Conservation (phyloP, 305 asterid genomes). For the Solanum hybrid region DNA sequence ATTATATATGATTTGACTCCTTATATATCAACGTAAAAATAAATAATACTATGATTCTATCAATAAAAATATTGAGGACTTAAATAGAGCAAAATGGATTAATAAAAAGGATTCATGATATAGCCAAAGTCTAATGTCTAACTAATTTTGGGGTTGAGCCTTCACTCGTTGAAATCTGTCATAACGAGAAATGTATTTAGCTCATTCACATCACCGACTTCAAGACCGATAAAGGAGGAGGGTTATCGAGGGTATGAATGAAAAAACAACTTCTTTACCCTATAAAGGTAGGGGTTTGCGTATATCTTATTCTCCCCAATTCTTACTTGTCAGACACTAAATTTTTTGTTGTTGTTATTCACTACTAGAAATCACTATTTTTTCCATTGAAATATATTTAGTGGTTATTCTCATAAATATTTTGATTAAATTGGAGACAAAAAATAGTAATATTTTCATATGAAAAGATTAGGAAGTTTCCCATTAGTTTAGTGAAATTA, state of each 20-base stretch:
- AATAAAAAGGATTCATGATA: background rate
- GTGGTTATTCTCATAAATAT: background rate
- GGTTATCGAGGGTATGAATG: background rate
- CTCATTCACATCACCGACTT: background rate
- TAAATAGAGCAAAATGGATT: too few relatives aligned
- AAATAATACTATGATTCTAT: too few relatives aligned
- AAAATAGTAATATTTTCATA: too few relatives aligned
- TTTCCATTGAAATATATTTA: too few relatives aligned
- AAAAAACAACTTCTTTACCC: background rate
- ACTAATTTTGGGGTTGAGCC: background rate
- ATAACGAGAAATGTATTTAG: background rate
- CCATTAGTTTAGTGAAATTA: background rate
- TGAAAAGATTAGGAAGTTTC: background rate
- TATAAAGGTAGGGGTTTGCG: background rate
- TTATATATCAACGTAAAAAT: too few relatives aligned
- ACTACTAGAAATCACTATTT: background rate
- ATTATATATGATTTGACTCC: too few relatives aligned
- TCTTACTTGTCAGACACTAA: too few relatives aligned
- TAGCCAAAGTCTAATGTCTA: background rate
- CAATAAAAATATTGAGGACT: too few relatives aligned
- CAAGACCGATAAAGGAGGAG: background rate
- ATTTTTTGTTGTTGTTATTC: too few relatives aligned
- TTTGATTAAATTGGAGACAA: background rate
- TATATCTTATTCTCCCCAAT: background rate
- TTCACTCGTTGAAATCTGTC: background rate